phyloP scores from a whole-genome alignment of 768 basidiomycete genomes.

The Mycena pura region DNA sequence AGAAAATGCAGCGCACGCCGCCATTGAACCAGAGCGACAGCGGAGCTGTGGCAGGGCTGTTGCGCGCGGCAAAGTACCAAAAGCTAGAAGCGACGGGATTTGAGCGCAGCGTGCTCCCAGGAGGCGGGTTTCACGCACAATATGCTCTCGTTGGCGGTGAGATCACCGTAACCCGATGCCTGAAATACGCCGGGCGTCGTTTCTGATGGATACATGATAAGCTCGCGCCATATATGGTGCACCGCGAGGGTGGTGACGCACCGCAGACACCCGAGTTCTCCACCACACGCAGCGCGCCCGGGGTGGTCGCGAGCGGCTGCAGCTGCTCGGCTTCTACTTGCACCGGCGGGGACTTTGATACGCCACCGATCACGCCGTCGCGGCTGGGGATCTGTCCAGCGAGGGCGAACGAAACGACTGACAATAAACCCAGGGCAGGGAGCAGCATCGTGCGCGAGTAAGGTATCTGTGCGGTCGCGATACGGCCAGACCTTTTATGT shows the following conservation, averaged over 20 bases:
- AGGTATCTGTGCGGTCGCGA: too few relatives aligned
- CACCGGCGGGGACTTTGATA: too few relatives aligned
- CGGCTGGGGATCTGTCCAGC: too few relatives aligned
- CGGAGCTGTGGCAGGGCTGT: slow-evolving; percentile 65
- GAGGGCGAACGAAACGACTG: too few relatives aligned
- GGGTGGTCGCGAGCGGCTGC: slow-evolving; percentile 23
- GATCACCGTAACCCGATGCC: slow-evolving; percentile 51
- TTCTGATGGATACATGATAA: slow-evolving; percentile 11
- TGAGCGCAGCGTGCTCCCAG: too few relatives aligned
- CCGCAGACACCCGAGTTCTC: slow-evolving; percentile 18
- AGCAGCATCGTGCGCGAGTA: too few relatives aligned
- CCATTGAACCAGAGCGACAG: slow-evolving; percentile 74
- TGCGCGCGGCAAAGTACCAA: slow-evolving; percentile 74
- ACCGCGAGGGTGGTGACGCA: too few relatives aligned
- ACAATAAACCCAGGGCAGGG: too few relatives aligned
- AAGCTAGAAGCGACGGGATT: too few relatives aligned
- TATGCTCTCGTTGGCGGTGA: slow-evolving; percentile 45
- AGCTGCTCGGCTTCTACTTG: background rate
- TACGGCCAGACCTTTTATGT: too few relatives aligned
- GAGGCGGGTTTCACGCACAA: too few relatives aligned
- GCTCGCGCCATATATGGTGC: background rate
- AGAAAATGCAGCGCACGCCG: slow-evolving; percentile 50
- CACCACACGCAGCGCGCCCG: slow-evolving; percentile 16
- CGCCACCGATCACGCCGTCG: too few relatives aligned
- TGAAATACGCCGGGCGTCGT: slow-evolving; percentile 41